Evolutionary conservation across 228 moss, liverwort and hornwort species (phyloP).

Genomic region (Sphagnum magellanicum): DNA sequence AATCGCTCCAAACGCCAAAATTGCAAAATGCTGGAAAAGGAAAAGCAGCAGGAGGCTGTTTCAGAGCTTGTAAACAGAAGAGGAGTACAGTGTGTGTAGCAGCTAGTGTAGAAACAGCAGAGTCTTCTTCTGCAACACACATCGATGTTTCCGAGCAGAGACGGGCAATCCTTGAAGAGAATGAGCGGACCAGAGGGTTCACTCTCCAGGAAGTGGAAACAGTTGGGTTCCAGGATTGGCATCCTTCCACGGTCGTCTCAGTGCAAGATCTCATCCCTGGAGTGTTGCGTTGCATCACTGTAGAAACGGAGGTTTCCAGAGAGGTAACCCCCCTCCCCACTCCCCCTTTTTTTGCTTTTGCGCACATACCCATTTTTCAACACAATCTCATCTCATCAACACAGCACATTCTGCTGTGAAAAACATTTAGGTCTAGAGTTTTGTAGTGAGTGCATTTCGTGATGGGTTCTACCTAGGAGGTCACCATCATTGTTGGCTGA

Average conservation of each 20-base stretch:
- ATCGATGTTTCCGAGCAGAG: slow-evolving; percentile 37
- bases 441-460: neutral
- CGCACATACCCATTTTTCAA: neutral
- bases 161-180: slow-evolving; percentile 42
- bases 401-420: neutral
- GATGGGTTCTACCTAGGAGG: no score
- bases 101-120: slow-evolving; percentile 24
- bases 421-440: neutral
- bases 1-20: no score
- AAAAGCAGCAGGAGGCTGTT: no score
- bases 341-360: neutral
- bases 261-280: slow-evolving; percentile 65
- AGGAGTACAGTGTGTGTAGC: neutral
- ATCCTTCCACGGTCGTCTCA: slow-evolving; percentile 38
- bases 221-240: slow-evolving; percentile 46
- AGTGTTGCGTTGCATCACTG: slow-evolving; percentile 59
- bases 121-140: slow-evolving; percentile 21
- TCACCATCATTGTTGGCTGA: no score
- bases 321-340: slow-evolving; percentile 33
- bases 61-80: neutral
- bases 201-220: slow-evolving; percentile 51
- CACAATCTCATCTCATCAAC: neutral
- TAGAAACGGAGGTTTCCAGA: slow-evolving; percentile 76
- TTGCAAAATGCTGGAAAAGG: no score
- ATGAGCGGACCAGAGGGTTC: slow-evolving; percentile 34